phyloP scores from a whole-genome alignment of 371 early-diverging fungal species.

The Rhizomucor pusillus region DNA sequence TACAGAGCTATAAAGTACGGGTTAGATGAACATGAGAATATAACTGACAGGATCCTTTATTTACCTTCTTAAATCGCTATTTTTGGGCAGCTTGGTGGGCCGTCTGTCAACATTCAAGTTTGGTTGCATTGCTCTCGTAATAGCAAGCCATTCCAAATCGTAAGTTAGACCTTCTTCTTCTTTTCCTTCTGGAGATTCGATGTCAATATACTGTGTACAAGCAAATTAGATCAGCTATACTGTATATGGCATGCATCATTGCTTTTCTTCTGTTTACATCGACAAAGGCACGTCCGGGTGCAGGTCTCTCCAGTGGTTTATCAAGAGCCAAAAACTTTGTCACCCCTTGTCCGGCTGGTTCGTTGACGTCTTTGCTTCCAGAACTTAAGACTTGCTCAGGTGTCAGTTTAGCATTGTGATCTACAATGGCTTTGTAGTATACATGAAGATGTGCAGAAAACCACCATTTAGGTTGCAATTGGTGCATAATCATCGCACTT shows the following conservation, averaged over 20 bases:
- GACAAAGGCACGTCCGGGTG: constrained; percentile 55
- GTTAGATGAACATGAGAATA: too few species aligned
- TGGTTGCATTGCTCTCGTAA: constrained; percentile 60
- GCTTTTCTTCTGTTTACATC: not conserved
- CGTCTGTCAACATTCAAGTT: constrained; percentile 40
- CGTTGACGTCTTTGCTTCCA: not conserved
- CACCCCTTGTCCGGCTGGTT: constrained; percentile 9
- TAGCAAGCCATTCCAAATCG: constrained; percentile 87
- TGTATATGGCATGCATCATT: not conserved
- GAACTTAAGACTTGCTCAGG: constrained; percentile 55
- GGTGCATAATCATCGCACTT: constrained; percentile 62
- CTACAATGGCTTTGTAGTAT: constrained; percentile 74
- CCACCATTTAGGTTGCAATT: constrained; percentile 85
- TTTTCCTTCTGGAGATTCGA: constrained; percentile 38
- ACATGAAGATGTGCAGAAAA: constrained; percentile 94
- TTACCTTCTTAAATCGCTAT: constrained; percentile 44
- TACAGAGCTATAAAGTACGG: constrained; percentile 15
- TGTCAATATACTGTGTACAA: constrained; percentile 52
- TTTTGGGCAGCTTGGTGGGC: constrained; percentile 43
- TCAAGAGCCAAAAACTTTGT: constrained; percentile 68
- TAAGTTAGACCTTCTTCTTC: constrained; percentile 48
- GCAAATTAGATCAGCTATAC: not conserved
- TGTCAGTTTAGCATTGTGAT: constrained; percentile 27
- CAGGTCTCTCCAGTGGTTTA: constrained; percentile 60
- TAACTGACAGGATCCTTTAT: constrained; percentile 1